Evolutionary conservation across 2,329 filamentous ascomycete genomes (phyloP).

Genomic region (Curvularia verruculosa): DNA sequence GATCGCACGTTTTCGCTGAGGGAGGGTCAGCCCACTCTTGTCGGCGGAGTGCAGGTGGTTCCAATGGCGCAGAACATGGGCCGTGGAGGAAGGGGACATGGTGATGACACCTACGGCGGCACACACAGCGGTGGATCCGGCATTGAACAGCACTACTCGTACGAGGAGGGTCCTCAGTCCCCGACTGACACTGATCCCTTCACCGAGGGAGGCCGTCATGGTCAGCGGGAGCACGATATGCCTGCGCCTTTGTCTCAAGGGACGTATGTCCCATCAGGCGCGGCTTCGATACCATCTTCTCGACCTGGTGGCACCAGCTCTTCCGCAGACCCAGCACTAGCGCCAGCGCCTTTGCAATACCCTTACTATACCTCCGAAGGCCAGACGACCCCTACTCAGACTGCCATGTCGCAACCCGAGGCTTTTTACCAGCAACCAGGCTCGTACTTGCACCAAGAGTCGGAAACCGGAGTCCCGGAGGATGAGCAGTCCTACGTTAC

Average conservation of each 20-base stretch:
- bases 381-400: conserved; percentile 29
- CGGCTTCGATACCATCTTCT: conserved; percentile 24
- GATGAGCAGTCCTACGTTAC: conserved; percentile 47
- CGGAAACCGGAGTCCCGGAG: conserved; percentile 33
- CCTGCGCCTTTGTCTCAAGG: conserved; percentile 40
- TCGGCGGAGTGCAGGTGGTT: conserved; percentile 93
- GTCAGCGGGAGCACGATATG: conserved; percentile 41
- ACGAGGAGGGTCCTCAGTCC: conserved; percentile 55
- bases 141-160: conserved; percentile 56
- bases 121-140: conserved; percentile 42
- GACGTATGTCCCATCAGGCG: conserved; percentile 44
- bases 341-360: conserved; percentile 37
- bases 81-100: conserved; percentile 47
- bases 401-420: conserved; percentile 42
- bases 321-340: conserved; percentile 26
- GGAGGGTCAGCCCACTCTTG: conserved; percentile 83
- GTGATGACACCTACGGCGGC: conserved; percentile 41
- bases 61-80: conserved; percentile 79
- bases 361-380: conserved; percentile 30
- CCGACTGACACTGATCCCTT: conserved; percentile 69
- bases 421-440: conserved; percentile 49
- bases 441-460: conserved; percentile 44
- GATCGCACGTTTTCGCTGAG: conserved; percentile 85
- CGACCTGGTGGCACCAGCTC: conserved; percentile 27
- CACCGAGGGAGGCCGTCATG: conserved; percentile 53